Evolutionary conservation across 352 stramenopile species (phyloP).

Genomic region (Phytophthora sp.): DNA sequence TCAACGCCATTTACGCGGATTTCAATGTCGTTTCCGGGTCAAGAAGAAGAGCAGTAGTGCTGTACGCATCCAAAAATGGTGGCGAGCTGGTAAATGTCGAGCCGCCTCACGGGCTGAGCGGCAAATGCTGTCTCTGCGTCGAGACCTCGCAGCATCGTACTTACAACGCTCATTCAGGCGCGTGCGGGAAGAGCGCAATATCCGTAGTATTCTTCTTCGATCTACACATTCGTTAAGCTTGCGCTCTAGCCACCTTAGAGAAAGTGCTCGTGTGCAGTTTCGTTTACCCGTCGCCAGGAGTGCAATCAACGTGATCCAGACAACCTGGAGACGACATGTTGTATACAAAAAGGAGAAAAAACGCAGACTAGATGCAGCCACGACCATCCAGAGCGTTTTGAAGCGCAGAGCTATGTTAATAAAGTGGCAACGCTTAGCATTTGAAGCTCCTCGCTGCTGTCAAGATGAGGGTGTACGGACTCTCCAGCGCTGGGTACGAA

Average conservation of each 20-base stretch:
- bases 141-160: conserved; percentile 47
- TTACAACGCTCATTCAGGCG: conserved; percentile 57
- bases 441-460: conserved; percentile 1
- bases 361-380: conserved; percentile 5
- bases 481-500: conserved; percentile 28
- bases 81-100: conserved; percentile 27
- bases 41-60: conserved; percentile 33
- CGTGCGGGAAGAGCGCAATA: conserved; percentile 35
- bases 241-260: conserved; percentile 30
- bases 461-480: conserved; percentile 18
- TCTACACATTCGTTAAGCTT: conserved; percentile 61
- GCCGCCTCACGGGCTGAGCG: conserved; percentile 29
- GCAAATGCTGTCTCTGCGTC: conserved; percentile 31
- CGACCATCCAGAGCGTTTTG: conserved; percentile 15
- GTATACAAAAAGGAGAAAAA: conserved; percentile 14
- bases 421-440: conserved; percentile 13
- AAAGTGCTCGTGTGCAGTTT: conserved; percentile 42
- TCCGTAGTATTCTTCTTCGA: conserved; percentile 36
- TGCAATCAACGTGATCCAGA: conserved; percentile 52
- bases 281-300: conserved; percentile 49
- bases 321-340: conserved; percentile 51
- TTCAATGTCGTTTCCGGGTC: conserved; percentile 48
- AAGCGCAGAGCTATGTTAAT: conserved; percentile 1
- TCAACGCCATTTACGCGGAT: conserved; percentile 48
- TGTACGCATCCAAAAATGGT: conserved; percentile 47